Evolutionary conservation across 345 rosid genomes (phyloP), one percentile per base, ranked within the genome.

Genomic region (Citrus medica): DNA sequence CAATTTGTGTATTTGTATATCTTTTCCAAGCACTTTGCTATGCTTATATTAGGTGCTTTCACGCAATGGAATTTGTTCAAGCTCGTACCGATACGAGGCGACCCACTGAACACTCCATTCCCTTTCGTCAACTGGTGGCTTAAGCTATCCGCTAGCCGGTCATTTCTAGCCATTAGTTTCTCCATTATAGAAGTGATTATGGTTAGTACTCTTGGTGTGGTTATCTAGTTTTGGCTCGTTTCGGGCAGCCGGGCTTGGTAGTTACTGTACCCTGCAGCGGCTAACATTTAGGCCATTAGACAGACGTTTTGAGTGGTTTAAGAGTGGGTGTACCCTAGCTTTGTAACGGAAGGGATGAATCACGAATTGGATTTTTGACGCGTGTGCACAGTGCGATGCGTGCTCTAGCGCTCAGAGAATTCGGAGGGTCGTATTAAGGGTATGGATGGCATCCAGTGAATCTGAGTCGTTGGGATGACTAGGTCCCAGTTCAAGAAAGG

Each of bases 1-100:
- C 99, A 92, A 19, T 84, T 86, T 2, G 97, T 89, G 88, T 91
- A 91, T 87, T 89, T 95, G 77, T 85, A 93, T 51, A 95, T 87
- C 89, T 97, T 88, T 85, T 91, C 97, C 83, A 95, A 70, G 85
- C 93, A 95, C 74, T 32, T 32, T 3, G 33, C 4, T 3, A 32
- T 0, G 33, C 33, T 32, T 32, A 32, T 32, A 32, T 32, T 32
- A 32, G 33, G 33, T 32, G 33, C 33, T 32, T 3, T 32, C 33
- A 32, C 33, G 33, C 33, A 0, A 32, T 32, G 33, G 33, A 32
- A 32, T 32, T 3, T 32, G 33, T 0, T 32, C 33, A 32, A 32
- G 33, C 33, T 32, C 4, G 33, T 32, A 32, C 33, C 33, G 4
- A 32, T 32, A 32, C 33, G 12, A n/a, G 24, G 71, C 38, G 33